phyloP scores from a whole-genome alignment of 768 basidiomycete species.

The Hygrophorus pudorinus region DNA sequence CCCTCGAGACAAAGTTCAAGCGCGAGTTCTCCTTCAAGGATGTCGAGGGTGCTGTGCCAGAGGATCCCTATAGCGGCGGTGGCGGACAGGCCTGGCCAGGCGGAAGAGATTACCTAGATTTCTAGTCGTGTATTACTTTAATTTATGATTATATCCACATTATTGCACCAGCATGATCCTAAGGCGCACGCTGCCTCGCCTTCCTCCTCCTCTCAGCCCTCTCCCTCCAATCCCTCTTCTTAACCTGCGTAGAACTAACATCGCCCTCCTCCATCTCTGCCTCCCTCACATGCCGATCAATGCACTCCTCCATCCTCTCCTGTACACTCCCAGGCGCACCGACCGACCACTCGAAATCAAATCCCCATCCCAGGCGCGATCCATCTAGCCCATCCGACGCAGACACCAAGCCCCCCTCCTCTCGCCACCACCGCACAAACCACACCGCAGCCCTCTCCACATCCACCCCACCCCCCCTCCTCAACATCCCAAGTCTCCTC shows the following conservation, averaged over 20 bases:
- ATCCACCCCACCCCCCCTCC: conserved; percentile 68
- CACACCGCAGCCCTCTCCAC: conserved; percentile 61
- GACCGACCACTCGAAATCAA: conserved; percentile 69
- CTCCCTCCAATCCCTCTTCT: conserved; percentile 38
- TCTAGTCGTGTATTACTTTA: conserved; percentile 21
- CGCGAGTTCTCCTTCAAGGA: conserved; percentile 77
- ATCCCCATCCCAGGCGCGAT: conserved; percentile 54
- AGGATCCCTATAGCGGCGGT: conserved; percentile 44
- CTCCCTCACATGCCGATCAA: conserved; percentile 40
- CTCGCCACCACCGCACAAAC: conserved; percentile 86
- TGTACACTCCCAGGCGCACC: conserved; percentile 29
- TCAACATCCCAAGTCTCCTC: conserved; percentile 69
- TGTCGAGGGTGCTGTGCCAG: conserved; percentile 32
- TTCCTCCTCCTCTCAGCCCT: conserved; percentile 26
- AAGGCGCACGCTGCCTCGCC: neutral
- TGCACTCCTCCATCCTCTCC: conserved; percentile 60
- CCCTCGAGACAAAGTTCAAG: conserved; percentile 69
- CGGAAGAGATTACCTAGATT: conserved; percentile 46
- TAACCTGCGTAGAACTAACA: conserved; percentile 63
- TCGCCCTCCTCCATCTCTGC: conserved; percentile 42
- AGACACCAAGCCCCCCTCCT: conserved; percentile 51
- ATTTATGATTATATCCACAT: neutral
- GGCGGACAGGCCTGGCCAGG: conserved; percentile 33
- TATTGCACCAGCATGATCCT: conserved; percentile 1
- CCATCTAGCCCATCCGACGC: conserved; percentile 18